phyloP scores from a whole-genome alignment of 192 early-diverging fungal species.

The Podila horticola region DNA sequence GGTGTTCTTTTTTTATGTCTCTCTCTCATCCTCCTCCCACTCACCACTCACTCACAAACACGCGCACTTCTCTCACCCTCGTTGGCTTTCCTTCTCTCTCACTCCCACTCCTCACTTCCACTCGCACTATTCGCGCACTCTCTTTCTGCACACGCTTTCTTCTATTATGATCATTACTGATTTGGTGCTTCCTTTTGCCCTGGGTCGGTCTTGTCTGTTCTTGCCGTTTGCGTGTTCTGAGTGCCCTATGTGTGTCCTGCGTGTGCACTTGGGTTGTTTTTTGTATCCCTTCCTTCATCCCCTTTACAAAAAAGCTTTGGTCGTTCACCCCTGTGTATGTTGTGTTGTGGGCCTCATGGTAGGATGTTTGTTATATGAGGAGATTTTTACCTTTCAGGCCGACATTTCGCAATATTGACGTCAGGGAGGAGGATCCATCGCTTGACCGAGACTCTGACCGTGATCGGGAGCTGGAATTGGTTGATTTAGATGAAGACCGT shows the following conservation, averaged over 20 bases:
- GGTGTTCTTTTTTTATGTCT: conserved; percentile 8
- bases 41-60: not conserved
- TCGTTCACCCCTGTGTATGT: too few relatives aligned
- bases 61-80: too few relatives aligned
- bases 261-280: too few relatives aligned
- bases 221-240: too few relatives aligned
- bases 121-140: not conserved
- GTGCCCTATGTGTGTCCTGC: too few relatives aligned
- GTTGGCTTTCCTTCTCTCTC: not conserved
- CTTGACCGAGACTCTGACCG: conserved; percentile 45
- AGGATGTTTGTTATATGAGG: not conserved
- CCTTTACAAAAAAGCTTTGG: too few relatives aligned
- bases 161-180: too few relatives aligned
- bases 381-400: conserved; percentile 39
- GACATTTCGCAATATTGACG: conserved; percentile 36
- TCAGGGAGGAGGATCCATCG: conserved; percentile 13
- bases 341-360: too few relatives aligned
- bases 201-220: too few relatives aligned
- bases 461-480: conserved; percentile 16
- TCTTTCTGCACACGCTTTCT: too few relatives aligned
- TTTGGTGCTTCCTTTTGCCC: too few relatives aligned
- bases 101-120: not conserved
- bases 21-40: not conserved
- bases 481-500: conserved; percentile 37
- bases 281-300: too few relatives aligned